Percentiles rank a stretch among this genome's conserved stretches.
phyloP scores from a whole-genome alignment of 345 rosid species.

The Pistacia vera region DNA sequence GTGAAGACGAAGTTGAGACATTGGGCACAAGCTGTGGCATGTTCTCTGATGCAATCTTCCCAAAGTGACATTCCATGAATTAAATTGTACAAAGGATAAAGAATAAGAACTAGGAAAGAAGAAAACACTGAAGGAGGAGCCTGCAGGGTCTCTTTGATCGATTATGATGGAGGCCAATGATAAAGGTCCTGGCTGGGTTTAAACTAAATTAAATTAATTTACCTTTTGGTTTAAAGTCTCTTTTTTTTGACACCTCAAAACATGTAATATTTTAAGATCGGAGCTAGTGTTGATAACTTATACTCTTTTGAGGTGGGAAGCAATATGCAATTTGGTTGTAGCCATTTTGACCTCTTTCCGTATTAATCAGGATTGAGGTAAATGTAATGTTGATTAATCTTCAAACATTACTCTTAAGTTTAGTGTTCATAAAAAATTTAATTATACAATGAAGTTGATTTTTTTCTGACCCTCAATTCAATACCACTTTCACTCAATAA shows the following conservation, averaged over 20 bases:
- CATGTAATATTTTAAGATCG: background rate
- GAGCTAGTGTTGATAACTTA: background rate
- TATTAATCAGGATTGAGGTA: background rate
- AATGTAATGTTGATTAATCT: background rate
- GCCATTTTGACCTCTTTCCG: background rate
- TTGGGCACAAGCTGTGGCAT: conserved; percentile 99
- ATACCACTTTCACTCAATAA: too few species aligned
- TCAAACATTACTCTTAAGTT: background rate
- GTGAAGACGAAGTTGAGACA: conserved; percentile 84
- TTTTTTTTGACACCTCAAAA: background rate
- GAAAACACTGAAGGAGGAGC: background rate
- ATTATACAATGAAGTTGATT: background rate
- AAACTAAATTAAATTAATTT: too few species aligned
- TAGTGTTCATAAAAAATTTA: background rate
- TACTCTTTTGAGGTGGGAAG: background rate
- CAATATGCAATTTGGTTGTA: background rate
- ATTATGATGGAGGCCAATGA: too few species aligned
- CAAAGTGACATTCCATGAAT: conserved; percentile 12
- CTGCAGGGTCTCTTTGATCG: background rate
- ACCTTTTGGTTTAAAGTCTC: background rate
- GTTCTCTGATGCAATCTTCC: conserved; percentile 60
- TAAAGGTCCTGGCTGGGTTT: too few species aligned
- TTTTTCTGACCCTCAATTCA: too few species aligned
- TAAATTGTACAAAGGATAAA: conserved; percentile 14
- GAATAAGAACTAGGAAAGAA: background rate